phyloP scores from a whole-genome alignment of 2,329 filamentous ascomycete genomes.

The Paraphaeosphaeria sporulosa region DNA sequence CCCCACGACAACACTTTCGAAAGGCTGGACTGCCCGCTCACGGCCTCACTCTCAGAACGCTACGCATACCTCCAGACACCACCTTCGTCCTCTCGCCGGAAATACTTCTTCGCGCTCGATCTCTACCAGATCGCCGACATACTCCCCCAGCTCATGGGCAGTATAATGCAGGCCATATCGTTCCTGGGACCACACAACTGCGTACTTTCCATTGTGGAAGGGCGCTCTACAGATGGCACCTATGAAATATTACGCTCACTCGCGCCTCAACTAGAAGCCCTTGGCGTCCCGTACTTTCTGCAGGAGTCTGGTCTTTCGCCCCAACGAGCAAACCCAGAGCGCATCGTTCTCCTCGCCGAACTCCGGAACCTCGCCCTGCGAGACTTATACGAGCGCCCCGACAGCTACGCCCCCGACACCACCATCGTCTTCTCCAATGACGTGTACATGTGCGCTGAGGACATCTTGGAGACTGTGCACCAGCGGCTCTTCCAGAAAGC shows the following conservation, averaged over 20 bases:
- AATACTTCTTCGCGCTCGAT: conserved; percentile 61
- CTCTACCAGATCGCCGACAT: conserved; percentile 55
- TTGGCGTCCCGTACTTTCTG: conserved; percentile 54
- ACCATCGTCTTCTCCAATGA: conserved; percentile 90
- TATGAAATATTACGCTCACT: conserved; percentile 58
- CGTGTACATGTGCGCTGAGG: conserved; percentile 61
- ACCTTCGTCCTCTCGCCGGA: conserved; percentile 13
- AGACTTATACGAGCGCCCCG: conserved; percentile 64
- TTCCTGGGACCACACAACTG: conserved; percentile 62
- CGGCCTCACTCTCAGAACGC: not conserved
- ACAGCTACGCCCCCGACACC: conserved; percentile 94
- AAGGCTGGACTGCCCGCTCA: conserved; percentile 4
- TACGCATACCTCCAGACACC: conserved; percentile 10
- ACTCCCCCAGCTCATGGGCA: conserved; percentile 61
- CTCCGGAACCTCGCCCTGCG: conserved; percentile 63
- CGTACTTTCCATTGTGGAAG: conserved; percentile 64
- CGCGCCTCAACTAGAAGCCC: conserved; percentile 44
- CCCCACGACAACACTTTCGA: conserved; percentile 8
- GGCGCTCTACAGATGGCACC: conserved; percentile 64
- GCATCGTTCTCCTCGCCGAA: conserved; percentile 58
- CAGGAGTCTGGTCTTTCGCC: conserved; percentile 56
- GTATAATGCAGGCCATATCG: conserved; percentile 58
- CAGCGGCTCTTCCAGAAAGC: conserved; percentile 58
- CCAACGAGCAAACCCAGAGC: conserved; percentile 36
- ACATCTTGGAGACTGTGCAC: conserved; percentile 64